A percentile compares a stretch with the other conserved stretches of the same genome.
Conservation (phyloP, 2,329 filamentous ascomycete species). For the Fusarium xylarioides region DNA sequence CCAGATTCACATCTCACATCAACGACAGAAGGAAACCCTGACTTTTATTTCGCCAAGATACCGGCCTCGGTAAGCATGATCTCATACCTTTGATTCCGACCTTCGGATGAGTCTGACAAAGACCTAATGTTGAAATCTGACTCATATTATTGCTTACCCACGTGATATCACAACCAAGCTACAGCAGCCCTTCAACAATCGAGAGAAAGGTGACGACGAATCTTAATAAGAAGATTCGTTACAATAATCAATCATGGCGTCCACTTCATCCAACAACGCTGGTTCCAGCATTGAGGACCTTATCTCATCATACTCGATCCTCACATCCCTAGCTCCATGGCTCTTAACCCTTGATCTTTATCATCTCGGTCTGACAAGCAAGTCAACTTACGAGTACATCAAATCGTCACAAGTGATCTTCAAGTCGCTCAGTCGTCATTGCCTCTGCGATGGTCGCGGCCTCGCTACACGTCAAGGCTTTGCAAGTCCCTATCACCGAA, state of each 20-base stretch:
- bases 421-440: background rate
- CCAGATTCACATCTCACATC: too few species aligned
- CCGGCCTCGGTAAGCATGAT: background rate
- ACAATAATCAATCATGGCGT: background rate
- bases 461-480: slow-evolving; percentile 13
- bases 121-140: background rate
- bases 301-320: slow-evolving; percentile 25
- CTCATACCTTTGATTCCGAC: background rate
- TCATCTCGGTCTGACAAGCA: slow-evolving; percentile 13
- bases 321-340: slow-evolving; percentile 18
- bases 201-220: accelerated
- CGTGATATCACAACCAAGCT: background rate
- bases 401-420: background rate
- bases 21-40: accelerated
- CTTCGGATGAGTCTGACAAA: background rate
- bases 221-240: background rate
- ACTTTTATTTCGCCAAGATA: background rate
- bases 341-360: slow-evolving; percentile 28
- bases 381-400: background rate
- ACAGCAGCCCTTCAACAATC: accelerated
- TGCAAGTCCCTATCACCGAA: background rate
- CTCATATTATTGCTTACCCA: background rate
- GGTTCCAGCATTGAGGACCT: background rate
- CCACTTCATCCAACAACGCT: accelerated
- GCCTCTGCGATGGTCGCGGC: slow-evolving; percentile 29